phyloP scores from a whole-genome alignment of 208 protist genomes.

The Naegleria fowleri region DNA sequence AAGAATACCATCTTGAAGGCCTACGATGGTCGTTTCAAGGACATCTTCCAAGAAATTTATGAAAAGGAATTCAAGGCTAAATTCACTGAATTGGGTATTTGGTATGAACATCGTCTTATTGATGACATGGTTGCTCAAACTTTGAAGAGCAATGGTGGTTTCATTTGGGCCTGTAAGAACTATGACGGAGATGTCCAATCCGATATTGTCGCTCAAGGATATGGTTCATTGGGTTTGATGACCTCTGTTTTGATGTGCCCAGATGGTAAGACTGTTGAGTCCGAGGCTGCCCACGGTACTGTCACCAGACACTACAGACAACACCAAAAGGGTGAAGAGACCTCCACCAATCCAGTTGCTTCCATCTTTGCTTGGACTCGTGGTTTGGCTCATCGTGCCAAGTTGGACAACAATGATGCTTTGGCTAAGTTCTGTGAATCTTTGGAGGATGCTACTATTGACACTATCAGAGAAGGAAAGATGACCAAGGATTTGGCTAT shows the following conservation, averaged over 20 bases:
- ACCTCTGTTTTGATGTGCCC: constrained; percentile 92
- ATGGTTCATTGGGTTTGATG: constrained; percentile 94
- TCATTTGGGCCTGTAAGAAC: constrained; percentile 95
- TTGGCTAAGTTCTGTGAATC: constrained; percentile 71
- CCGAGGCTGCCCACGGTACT: constrained; percentile 95
- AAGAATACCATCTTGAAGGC: constrained; percentile 97
- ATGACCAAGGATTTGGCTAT: constrained; percentile 97
- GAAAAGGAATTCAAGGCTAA: constrained; percentile 70
- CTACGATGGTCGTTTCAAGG: constrained; percentile 93
- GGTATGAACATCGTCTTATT: constrained; percentile 92
- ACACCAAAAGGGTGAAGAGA: constrained; percentile 88
- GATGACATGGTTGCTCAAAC: constrained; percentile 95
- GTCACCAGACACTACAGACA: constrained; percentile 93
- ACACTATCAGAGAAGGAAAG: constrained; percentile 79
- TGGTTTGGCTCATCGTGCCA: constrained; percentile 84
- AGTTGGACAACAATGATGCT: constrained; percentile 83
- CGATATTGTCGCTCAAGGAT: constrained; percentile 94
- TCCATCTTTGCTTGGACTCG: constrained; percentile 96
- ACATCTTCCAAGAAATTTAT: constrained; percentile 89
- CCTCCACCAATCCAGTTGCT: constrained; percentile 94
- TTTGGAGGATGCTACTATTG: constrained; percentile 80
- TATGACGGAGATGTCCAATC: constrained; percentile 97
- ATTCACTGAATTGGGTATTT: constrained; percentile 73
- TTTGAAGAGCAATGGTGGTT: constrained; percentile 77
- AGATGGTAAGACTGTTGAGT: constrained; percentile 92